These are phyloP conservation scores for Obelidium mucronatum DNA, from an alignment of 192 early-diverging fungal genomes.

Conservation along the genomic window DNA sequence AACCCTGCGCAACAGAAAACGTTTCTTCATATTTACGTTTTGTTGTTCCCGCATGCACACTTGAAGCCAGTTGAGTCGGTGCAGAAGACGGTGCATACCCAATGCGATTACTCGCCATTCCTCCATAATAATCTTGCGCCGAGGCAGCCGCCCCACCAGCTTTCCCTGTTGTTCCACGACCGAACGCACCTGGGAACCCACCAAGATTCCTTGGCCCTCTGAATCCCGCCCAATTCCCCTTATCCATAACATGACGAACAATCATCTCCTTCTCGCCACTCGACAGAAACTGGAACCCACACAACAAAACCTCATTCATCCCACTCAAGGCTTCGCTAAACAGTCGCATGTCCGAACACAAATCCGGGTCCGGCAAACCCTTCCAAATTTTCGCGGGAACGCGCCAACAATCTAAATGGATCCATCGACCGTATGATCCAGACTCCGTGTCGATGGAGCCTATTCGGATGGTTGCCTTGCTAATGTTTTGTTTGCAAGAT, in stretches of 20 bases:
- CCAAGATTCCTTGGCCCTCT: no score
- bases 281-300: conserved; percentile 8
- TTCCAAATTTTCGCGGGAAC: conserved; percentile 12
- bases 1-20: not conserved
- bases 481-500: not conserved
- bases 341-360: not conserved
- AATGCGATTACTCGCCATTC: not conserved
- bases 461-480: conserved; percentile 5
- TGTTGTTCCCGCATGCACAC: no score
- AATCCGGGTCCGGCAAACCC: conserved; percentile 4
- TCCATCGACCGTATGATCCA: conserved; percentile 11
- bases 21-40: not conserved
- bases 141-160: not conserved
- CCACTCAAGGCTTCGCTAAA: not conserved
- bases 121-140: not conserved
- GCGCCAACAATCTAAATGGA: conserved; percentile 16
- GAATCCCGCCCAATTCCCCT: not conserved
- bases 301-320: conserved; percentile 27
- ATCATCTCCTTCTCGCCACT: not conserved
- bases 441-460: not conserved
- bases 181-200: not conserved
- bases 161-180: not conserved
- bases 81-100: not conserved
- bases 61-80: no score
- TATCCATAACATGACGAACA: conserved; percentile 22